Evolutionary conservation across 2,329 filamentous ascomycete genomes (phyloP), one percentile per base, ranked within the genome.

Genomic region (Penicillium digitatum): DNA sequence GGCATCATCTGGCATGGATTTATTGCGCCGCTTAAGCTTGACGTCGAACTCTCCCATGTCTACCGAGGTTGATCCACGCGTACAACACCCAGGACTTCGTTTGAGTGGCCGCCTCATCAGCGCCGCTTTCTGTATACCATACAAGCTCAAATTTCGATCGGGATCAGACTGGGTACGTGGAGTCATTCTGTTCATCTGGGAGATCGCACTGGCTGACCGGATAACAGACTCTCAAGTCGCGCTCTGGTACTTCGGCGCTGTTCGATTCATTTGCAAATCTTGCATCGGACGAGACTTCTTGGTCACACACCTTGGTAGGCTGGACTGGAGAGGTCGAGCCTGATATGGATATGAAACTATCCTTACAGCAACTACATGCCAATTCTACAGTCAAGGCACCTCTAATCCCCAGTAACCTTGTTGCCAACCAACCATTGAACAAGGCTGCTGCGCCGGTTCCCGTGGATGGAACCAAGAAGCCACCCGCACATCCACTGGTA

Each of bases 191-290:
- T 37, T 26, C 38, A 22, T 12, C 8, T 37, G 24, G 26, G 35
- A 42, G 34, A 44, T 48, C 3, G 52, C 35, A 26, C 16, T 37
- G 43, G 50, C 62, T 44, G 29, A 42, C 46, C 10, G 34, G 29
- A 38, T 14, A 55, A 44, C 50, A 93, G 89, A 84, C 89, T 69
- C 77, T 96, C 52, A 85, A 84, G 64, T 79, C 85, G 57, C 88
- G 92, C 26, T 87, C 88, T 57, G 93, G 93, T 52, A 93, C 92
- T 55, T 96, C 93, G 12, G 91, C 93, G 16, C 82, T 97, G 32
- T 95, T 95, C 74, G 91, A 96, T 72, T 92, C 91, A 10, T 91
- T 97, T 68, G 84, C 87, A 53, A 87, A 95, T 74, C 84, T 97
- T 42, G 89, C 91, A 3, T 95, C 91, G n/a, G 81, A 87, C 53